A percentile compares a stretch with the other conserved stretches of the same genome.
Conservation (phyloP, 768 basidiomycete species). For the Candolleomyces efflorescens region DNA sequence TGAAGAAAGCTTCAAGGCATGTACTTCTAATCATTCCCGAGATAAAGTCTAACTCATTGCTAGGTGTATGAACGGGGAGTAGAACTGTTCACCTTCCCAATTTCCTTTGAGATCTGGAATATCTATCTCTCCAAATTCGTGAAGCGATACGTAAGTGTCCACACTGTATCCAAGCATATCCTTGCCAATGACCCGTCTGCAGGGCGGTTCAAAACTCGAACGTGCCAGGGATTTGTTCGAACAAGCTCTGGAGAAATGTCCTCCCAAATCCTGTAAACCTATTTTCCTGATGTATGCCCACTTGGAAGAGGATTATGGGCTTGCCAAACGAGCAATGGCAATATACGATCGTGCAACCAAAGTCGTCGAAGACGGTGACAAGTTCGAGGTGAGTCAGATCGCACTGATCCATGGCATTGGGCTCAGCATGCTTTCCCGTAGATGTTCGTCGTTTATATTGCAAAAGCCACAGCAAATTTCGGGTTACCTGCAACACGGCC, state of each 20-base stretch:
- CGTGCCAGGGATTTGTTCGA: slow-evolving; percentile 97
- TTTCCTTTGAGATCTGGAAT: slow-evolving; percentile 99
- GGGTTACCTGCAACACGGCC: slow-evolving; percentile 94
- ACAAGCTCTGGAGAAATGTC: slow-evolving; percentile 95
- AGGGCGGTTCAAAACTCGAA: slow-evolving; percentile 94
- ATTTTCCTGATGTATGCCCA: slow-evolving; percentile 96
- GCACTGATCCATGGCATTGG: neutral
- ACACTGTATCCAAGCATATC: neutral
- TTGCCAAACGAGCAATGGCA: slow-evolving; percentile 94
- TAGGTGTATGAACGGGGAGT: slow-evolving; percentile 96
- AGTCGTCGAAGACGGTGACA: slow-evolving; percentile 84
- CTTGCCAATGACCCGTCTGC: slow-evolving; percentile 6
- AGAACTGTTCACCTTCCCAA: slow-evolving; percentile 95
- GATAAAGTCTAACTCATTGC: slow-evolving; percentile 8
- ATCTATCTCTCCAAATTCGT: slow-evolving; percentile 97
- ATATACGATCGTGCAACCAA: slow-evolving; percentile 92
- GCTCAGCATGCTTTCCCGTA: slow-evolving; percentile 23
- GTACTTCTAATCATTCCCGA: slow-evolving; percentile 4
- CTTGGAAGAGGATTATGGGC: slow-evolving; percentile 90
- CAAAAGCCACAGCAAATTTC: slow-evolving; percentile 94
- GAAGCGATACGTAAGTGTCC: slow-evolving; percentile 80
- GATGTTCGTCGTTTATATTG: slow-evolving; percentile 98
- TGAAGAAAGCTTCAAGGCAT: slow-evolving; percentile 96
- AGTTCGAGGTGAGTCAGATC: slow-evolving; percentile 74
- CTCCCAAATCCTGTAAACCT: slow-evolving; percentile 90